phyloP scores from a whole-genome alignment of 805 yeast genomes.

The Martiniozyma abietophila region DNA sequence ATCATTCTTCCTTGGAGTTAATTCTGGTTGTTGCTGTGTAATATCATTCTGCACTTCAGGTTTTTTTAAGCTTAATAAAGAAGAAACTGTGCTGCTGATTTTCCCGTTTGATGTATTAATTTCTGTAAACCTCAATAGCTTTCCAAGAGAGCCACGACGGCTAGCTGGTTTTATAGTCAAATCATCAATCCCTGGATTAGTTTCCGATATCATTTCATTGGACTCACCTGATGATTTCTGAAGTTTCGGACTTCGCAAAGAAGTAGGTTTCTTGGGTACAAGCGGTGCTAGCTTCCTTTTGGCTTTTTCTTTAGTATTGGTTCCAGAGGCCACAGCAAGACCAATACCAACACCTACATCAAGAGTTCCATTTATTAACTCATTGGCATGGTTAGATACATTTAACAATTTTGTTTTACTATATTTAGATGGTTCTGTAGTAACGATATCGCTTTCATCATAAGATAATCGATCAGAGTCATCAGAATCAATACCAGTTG shows the following conservation, averaged over 20 bases:
- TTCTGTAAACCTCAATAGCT: too few relatives aligned
- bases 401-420: not conserved
- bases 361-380: not conserved
- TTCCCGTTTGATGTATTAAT: too few relatives aligned
- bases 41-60: too few relatives aligned
- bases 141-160: too few relatives aligned
- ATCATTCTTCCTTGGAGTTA: too few relatives aligned
- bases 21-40: too few relatives aligned
- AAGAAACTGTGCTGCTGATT: too few relatives aligned
- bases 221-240: not conserved
- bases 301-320: conserved; percentile 4
- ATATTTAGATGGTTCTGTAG: not conserved
- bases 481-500: conserved; percentile 11
- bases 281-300: conserved; percentile 27
- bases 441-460: not conserved
- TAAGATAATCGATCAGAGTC: conserved; percentile 7
- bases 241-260: conserved; percentile 15
- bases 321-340: conserved; percentile 6
- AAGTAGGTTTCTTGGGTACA: conserved; percentile 39
- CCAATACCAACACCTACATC: conserved; percentile 3
- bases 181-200: too few relatives aligned
- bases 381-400: conserved; percentile 1
- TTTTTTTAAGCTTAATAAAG: too few relatives aligned
- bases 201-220: not conserved
- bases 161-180: too few relatives aligned